Base-by-base conservation (phyloP, 1,139 yeast species). In the Diutina sp. region DNA sequence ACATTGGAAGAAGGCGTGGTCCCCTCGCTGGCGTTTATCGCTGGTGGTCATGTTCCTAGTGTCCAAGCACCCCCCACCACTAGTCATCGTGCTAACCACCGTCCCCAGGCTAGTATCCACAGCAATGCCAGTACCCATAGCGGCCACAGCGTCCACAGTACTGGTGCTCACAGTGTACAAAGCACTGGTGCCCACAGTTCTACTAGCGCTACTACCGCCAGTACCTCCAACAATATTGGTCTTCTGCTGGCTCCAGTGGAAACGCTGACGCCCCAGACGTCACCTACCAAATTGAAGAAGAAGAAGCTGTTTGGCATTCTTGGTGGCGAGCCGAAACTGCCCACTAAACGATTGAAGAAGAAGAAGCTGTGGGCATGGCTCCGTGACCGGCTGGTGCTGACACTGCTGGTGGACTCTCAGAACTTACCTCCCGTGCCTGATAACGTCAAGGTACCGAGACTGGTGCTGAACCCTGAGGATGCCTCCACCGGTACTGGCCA, bases 301-400 rank as follows among this genome's bases (percentile, higher is more conserved):
- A 68, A 66, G 61, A 68, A 68, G 58, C 65, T 69, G 6, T 67
- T 69, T 60, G 71, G 69, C 2, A 55, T 53, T n/a, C 46, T 56
- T 2, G 35, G 47, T 4, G 55, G 55, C 30, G 46, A 38, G 16
- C 29, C 16, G 29, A 29, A 18, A 6, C 21, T 5, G 16, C 53
- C 41, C 28, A 48, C 44, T 6, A 69, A 68, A 59, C 63, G 62
- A 51, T 61, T 69, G 58, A 69, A 68, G 60, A 72, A 70, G 66
- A 73, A 73, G 63, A 70, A 70, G 60, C 70, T 74, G 8, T 73
- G 77, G 78, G 68, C 69, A 14, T 74, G 77, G 78, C 62, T 41
- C 8, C 30, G 46, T 14, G 54, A 38, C 35, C 46, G 46, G 21
- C 21, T 46, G 32, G 46, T 38, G 46, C 45, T 25, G 46, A 47